phyloP scores from a whole-genome alignment of 352 stramenopile genomes.

The Phytophthora aleatoria region DNA sequence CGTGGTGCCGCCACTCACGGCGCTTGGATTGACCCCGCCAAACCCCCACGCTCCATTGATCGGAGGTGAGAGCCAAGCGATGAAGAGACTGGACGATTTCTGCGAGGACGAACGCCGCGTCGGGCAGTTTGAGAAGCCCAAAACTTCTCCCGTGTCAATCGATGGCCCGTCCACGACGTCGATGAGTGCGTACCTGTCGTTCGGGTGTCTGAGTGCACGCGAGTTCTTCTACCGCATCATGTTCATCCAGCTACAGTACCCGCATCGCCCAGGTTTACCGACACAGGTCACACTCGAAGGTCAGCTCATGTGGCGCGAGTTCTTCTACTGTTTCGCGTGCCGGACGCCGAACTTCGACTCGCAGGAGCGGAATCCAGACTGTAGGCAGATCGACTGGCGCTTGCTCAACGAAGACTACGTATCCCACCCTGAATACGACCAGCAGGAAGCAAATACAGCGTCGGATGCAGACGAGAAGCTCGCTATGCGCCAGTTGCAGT shows the following conservation, averaged over 20 bases:
- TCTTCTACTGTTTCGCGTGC: conserved; percentile 88
- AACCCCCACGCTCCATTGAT: conserved; percentile 51
- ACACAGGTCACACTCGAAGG: conserved; percentile 91
- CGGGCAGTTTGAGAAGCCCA: conserved; percentile 95
- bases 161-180: conserved; percentile 91
- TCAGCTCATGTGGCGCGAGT: conserved; percentile 96
- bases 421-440: conserved; percentile 16
- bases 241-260: conserved; percentile 91
- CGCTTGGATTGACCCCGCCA: conserved; percentile 43
- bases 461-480: conserved; percentile 47
- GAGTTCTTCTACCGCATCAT: conserved; percentile 83
- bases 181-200: conserved; percentile 92
- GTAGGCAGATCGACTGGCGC: conserved; percentile 77
- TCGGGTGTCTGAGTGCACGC: conserved; percentile 89
- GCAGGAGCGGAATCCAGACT: conserved; percentile 91
- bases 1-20: conserved; percentile 42
- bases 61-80: conserved; percentile 55
- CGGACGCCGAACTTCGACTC: conserved; percentile 83
- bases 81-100: conserved; percentile 63
- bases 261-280: conserved; percentile 63
- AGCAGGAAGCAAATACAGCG: not conserved
- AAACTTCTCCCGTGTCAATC: conserved; percentile 88
- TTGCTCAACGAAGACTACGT: conserved; percentile 40
- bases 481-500: conserved; percentile 59
- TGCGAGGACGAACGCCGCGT: conserved; percentile 74